Evolutionary conservation across 768 basidiomycete species (phyloP).

Genomic region (Serendipita vermifera): DNA sequence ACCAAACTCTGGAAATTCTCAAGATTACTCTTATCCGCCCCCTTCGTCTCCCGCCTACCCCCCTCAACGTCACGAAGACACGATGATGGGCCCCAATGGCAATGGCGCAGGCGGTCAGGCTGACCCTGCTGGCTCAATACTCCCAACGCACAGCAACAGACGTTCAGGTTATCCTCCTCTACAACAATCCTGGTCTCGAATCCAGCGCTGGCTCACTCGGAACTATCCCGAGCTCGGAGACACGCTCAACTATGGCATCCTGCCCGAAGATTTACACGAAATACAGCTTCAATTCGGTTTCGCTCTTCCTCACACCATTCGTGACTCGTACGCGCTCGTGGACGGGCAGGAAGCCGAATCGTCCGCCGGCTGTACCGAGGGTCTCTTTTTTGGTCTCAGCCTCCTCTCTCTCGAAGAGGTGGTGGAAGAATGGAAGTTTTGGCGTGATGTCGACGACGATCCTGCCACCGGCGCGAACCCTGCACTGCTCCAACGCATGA

Average conservation of each 20-base stretch:
- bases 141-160: conserved; percentile 24
- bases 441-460: conserved; percentile 88
- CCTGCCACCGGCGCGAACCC: conserved; percentile 72
- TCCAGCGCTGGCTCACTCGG: conserved; percentile 65
- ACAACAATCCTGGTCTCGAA: conserved; percentile 68
- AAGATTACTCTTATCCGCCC: conserved; percentile 64
- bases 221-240: conserved; percentile 93
- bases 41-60: conserved; percentile 27
- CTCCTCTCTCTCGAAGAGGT: conserved; percentile 87
- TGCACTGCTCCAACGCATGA: conserved; percentile 61
- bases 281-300: conserved; percentile 79
- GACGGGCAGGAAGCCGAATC: conserved; percentile 94
- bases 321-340: conserved; percentile 75
- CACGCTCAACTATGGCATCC: conserved; percentile 85
- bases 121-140: conserved; percentile 27
- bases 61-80: neutral
- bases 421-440: conserved; percentile 89
- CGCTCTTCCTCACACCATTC: conserved; percentile 68
- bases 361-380: conserved; percentile 73
- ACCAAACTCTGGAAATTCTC: conserved; percentile 21
- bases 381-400: conserved; percentile 92
- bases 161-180: conserved; percentile 54
- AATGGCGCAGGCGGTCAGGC: neutral
- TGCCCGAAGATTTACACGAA: conserved; percentile 62
- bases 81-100: neutral